phyloP scores from a whole-genome alignment of 306 rosid species.

The Castanospermum australe region DNA sequence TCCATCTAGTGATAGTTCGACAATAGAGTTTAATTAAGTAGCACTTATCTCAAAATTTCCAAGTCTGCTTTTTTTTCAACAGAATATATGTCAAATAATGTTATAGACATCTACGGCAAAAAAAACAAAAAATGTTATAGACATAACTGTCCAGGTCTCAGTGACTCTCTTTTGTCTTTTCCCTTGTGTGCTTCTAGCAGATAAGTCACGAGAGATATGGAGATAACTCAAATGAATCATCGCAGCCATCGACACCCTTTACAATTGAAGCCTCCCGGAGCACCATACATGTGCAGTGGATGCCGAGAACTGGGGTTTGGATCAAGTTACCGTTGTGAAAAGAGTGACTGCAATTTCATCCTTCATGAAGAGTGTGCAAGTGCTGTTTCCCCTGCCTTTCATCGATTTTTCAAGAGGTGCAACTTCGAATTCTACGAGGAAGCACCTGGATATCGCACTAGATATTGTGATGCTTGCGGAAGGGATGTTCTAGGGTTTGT shows the following conservation, averaged over 20 bases:
- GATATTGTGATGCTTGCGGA: conserved; percentile 51
- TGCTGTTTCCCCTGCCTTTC: neutral
- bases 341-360: conserved; percentile 19
- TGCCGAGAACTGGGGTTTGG: conserved; percentile 47
- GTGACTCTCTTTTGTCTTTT: too few species aligned
- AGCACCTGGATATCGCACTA: neutral
- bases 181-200: neutral
- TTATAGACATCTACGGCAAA: too few species aligned
- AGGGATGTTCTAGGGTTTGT: conserved; percentile 47
- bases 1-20: neutral
- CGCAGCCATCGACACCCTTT: conserved; percentile 36
- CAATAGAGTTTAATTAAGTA: neutral
- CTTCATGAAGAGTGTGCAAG: conserved; percentile 46
- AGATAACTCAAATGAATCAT: conserved; percentile 13
- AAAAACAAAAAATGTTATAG: too few species aligned
- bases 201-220: neutral
- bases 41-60: neutral
- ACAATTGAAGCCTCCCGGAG: conserved; percentile 4
- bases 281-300: conserved; percentile 45
- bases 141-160: too few species aligned
- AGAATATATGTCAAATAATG: too few species aligned
- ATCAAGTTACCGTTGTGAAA: conserved; percentile 31
- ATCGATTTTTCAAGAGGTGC: conserved; percentile 23
- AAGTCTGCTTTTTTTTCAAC: neutral
- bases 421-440: conserved; percentile 15